Conservation (phyloP, 306 rosid species). For the Mimosa pudica region DNA sequence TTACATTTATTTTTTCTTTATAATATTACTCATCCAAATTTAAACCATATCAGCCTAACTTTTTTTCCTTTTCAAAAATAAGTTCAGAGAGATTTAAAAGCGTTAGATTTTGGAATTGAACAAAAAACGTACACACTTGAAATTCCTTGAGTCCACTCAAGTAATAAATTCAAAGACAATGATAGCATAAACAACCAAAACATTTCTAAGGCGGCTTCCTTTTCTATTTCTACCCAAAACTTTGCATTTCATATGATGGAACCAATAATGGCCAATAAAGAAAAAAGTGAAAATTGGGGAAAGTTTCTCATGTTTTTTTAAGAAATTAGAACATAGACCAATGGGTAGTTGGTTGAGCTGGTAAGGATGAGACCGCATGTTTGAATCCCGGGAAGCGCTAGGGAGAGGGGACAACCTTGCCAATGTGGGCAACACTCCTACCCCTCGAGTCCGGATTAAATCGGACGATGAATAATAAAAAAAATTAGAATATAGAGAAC, state of each 20-base stretch:
- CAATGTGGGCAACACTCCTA: no score
- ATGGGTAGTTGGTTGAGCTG: no score
- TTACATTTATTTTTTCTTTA: no score
- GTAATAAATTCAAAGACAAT: background rate
- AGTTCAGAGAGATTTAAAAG: background rate
- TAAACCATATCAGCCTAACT: background rate
- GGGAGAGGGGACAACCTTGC: no score
- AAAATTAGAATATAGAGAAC: no score
- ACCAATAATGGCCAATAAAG: background rate
- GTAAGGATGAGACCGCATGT: no score
- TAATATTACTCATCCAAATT: background rate
- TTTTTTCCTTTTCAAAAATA: background rate
- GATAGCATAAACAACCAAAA: background rate
- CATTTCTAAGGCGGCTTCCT: background rate
- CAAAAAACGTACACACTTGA: constrained; percentile 30
- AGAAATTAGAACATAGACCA: no score
- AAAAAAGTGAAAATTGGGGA: background rate
- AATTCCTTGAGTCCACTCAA: background rate
- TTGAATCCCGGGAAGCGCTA: no score
- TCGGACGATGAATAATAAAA: no score
- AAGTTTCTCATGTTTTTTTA: no score
- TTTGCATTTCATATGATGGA: constrained; percentile 20
- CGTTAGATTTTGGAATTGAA: constrained; percentile 29
- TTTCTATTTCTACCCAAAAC: background rate
- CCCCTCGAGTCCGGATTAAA: no score